These are phyloP conservation scores for Pyrus communis DNA, from an alignment of 306 rosid genomes.

Conservation along the genomic window DNA sequence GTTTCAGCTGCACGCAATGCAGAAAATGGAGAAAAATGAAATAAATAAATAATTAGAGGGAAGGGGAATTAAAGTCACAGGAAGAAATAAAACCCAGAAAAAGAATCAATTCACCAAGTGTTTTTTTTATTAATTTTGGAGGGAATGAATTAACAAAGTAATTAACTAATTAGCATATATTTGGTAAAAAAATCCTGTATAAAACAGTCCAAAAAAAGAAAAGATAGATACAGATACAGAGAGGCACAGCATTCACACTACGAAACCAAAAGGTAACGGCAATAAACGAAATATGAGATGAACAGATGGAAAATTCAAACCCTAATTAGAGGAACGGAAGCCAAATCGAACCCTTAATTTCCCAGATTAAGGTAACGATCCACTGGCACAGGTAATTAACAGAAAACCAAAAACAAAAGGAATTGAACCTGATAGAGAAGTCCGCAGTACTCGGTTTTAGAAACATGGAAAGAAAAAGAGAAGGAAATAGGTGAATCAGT, in stretches of 20 bases:
- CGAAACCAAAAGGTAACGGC: no score
- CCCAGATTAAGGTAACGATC: background rate
- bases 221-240: background rate
- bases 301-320: background rate
- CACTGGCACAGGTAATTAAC: background rate
- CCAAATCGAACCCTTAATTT: background rate
- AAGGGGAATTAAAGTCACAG: background rate
- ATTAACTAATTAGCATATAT: background rate
- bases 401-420: background rate
- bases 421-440: background rate
- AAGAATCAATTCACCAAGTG: background rate
- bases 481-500: background rate
- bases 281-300: background rate
- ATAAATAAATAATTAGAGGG: background rate
- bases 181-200: background rate
- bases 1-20: background rate
- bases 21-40: background rate
- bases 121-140: no score
- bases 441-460: background rate
- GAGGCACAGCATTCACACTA: no score
- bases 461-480: background rate
- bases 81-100: background rate
- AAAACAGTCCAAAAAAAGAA: background rate
- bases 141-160: background rate
- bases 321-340: background rate